These are phyloP conservation scores for Aspergillus candidus DNA, from an alignment of 2,329 filamentous ascomycete species.

Conservation along the genomic window DNA sequence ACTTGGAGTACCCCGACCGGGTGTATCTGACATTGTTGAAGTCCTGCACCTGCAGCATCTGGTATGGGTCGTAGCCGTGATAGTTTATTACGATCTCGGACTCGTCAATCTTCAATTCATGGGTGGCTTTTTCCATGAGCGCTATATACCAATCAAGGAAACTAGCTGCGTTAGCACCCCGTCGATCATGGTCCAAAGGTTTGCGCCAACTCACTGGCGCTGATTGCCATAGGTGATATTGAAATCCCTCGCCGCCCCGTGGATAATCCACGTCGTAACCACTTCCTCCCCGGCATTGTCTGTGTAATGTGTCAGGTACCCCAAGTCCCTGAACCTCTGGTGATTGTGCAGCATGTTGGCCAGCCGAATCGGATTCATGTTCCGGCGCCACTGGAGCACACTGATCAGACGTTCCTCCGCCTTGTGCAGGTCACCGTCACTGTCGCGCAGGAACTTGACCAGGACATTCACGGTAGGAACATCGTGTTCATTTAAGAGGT, in stretches of 20 bases:
- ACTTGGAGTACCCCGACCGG: constrained; percentile 62
- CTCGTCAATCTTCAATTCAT: constrained; percentile 62
- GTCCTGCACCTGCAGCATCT: constrained; percentile 90
- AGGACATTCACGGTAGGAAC: constrained; percentile 76
- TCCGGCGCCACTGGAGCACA: constrained; percentile 77
- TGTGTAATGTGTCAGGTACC: constrained; percentile 70
- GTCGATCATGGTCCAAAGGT: not conserved
- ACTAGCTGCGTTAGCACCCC: constrained; percentile 39
- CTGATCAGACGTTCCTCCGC: constrained; percentile 72
- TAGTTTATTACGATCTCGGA: constrained; percentile 64
- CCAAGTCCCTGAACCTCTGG: constrained; percentile 68
- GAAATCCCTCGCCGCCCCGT: constrained; percentile 77
- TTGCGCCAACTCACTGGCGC: constrained; percentile 58
- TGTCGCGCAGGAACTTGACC: constrained; percentile 91
- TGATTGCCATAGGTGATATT: constrained; percentile 75
- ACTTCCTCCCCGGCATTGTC: constrained; percentile 51
- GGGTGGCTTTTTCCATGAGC: constrained; percentile 80
- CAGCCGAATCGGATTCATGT: constrained; percentile 63
- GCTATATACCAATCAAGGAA: constrained; percentile 87
- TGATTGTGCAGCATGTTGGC: constrained; percentile 56
- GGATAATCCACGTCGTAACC: constrained; percentile 81
- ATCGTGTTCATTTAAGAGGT: constrained; percentile 50
- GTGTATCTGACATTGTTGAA: constrained; percentile 85
- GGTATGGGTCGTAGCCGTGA: constrained; percentile 67
- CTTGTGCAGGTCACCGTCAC: constrained; percentile 66